Conservation (phyloP, 768 basidiomycete species). For the Serpula lacrymans region DNA sequence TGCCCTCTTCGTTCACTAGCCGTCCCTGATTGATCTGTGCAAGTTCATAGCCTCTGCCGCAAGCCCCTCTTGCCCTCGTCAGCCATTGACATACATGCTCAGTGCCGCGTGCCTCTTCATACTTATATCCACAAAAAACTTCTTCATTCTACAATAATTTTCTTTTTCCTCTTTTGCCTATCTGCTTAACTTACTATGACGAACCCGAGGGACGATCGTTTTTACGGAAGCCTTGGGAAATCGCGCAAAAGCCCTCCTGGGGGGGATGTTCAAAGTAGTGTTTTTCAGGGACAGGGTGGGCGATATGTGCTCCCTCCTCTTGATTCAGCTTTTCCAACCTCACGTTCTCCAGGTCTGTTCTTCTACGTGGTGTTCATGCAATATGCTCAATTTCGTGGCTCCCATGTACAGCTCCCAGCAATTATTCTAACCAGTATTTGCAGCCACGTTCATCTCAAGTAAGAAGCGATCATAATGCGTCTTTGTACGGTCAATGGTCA, state of each 20-base stretch:
- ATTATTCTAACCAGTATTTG: constrained; percentile 55
- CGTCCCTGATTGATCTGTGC: constrained; percentile 39
- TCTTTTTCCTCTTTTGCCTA: constrained; percentile 54
- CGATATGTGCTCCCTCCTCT: constrained; percentile 85
- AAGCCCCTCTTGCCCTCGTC: constrained; percentile 28
- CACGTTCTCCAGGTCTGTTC: constrained; percentile 87
- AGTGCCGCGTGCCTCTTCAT: constrained; percentile 36
- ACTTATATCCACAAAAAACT: constrained; percentile 54
- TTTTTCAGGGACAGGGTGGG: constrained; percentile 86
- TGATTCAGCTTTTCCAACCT: constrained; percentile 82
- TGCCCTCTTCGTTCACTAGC: constrained; percentile 45
- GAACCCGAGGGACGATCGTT: constrained; percentile 68
- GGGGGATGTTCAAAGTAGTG: constrained; percentile 56
- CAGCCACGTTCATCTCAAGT: constrained; percentile 64
- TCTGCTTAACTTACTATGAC: constrained; percentile 62
- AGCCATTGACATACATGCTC: constrained; percentile 46
- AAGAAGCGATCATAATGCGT: constrained; percentile 54
- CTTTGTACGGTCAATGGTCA: constrained; percentile 47
- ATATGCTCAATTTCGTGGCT: constrained; percentile 56
- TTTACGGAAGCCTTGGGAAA: constrained; percentile 62
- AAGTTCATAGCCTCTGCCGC: constrained; percentile 36
- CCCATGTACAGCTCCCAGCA: constrained; percentile 55
- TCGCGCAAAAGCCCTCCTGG: constrained; percentile 62
- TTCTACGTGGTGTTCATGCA: constrained; percentile 50
- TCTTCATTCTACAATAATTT: constrained; percentile 41